Evolutionary conservation across 2,329 filamentous ascomycete genomes (phyloP).

Genomic region (Fusarium sp.): DNA sequence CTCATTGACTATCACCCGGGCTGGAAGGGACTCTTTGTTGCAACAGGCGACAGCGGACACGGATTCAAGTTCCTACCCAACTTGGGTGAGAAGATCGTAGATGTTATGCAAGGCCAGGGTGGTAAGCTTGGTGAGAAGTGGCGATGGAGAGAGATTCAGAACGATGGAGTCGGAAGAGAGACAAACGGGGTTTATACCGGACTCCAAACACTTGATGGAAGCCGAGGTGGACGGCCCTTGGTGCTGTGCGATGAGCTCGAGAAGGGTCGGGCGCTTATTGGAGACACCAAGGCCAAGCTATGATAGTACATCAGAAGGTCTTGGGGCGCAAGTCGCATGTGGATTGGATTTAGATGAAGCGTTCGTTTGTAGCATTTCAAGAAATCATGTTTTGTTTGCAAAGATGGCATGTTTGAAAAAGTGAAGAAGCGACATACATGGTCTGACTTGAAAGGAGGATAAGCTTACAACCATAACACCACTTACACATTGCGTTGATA

Average conservation of each 20-base stretch:
- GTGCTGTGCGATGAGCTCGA: conserved; percentile 56
- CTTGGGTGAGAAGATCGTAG: conserved; percentile 68
- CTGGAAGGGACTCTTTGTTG: conserved; percentile 66
- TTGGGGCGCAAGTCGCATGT: background rate
- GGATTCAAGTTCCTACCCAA: conserved; percentile 76
- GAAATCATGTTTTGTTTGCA: background rate
- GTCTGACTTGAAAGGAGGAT: conserved; percentile 14
- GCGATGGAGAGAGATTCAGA: conserved; percentile 69
- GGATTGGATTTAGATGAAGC: conserved; percentile 16
- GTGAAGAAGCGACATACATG: background rate
- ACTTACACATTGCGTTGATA: background rate
- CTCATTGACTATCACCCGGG: conserved; percentile 74
- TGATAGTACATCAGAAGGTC: conserved; percentile 34
- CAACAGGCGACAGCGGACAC: conserved; percentile 71
- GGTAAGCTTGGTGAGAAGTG: conserved; percentile 65
- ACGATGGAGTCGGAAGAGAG: conserved; percentile 47
- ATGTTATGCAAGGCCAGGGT: conserved; percentile 59
- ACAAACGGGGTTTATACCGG: conserved; percentile 50
- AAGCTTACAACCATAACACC: background rate
- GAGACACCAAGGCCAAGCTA: conserved; percentile 37
- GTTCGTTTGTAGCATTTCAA: conserved; percentile 19
- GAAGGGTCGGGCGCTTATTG: conserved; percentile 37
- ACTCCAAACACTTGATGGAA: conserved; percentile 56
- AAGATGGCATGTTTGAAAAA: background rate
- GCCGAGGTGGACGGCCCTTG: conserved; percentile 58